Base-by-base conservation (phyloP, 371 early-diverging fungal genomes). In the Blakeslea trispora region DNA sequence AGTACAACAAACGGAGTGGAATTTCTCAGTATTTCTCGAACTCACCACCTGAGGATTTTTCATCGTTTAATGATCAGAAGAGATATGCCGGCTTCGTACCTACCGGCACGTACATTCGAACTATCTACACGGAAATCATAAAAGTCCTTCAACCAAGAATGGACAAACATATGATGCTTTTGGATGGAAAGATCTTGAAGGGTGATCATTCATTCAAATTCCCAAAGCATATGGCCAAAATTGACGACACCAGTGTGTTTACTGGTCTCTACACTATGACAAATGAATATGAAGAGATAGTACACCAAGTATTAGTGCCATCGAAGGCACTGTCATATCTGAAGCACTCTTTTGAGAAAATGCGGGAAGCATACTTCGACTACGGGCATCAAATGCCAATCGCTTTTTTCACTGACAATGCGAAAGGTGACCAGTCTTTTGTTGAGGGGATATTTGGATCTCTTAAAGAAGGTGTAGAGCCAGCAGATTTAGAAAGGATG, bases 181-280 rank as follows among this genome's bases (percentile, higher is more conserved):
- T 42, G 15, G 52, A 42, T 7, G 52, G 52, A 32, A 51, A 51
- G 2, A 22, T 39, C 18, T 28, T 51, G 7, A 28, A 42, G n/a
- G 52, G 53, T 7, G 44, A 53, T 43, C 53, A 53, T 18, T 37
- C 24, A 14, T 50, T 53, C 18, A 53, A 53, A 15, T 31, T 53
- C 31, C 13, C 44, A 22, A 43, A 53, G 19, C 53, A 53, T 19
- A 53, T 53, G 43, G 53, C 53, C 1, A 49, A 49, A 37, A 17
- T 37, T 9, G 50, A 37, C 0, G 17, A 35, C 6, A 19, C 18
- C 9, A 49, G 50, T 37, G 37, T 21, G 9, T 49, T 49, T 28
- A 45, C 45, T 8, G 45, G 24, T 13, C 24, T 45, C 13, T 45
- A 45, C n/a, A 49, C 50, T 9, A 18, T 49, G 21, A 19, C 8